These are phyloP conservation scores for Ganoderma sinense DNA, from an alignment of 1,284 basidiomycete genomes.

Conservation along the genomic window DNA sequence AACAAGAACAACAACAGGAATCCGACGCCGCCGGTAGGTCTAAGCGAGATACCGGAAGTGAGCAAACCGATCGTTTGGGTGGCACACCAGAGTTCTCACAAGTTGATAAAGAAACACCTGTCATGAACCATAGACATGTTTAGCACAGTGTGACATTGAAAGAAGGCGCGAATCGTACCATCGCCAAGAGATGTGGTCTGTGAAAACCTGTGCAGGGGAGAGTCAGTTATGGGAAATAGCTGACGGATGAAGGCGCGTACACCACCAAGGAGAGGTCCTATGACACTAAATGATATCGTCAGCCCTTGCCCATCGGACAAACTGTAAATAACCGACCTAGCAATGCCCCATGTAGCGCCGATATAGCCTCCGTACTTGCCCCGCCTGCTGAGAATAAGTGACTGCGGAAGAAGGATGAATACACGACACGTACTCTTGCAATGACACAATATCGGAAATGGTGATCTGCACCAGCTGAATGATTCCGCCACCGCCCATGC, in stretches of 20 bases:
- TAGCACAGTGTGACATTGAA: background rate
- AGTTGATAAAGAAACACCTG: constrained; percentile 80
- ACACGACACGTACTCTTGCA: constrained; percentile 68
- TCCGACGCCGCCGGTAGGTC: constrained; percentile 82
- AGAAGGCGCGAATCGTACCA: constrained; percentile 53
- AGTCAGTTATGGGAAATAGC: constrained; percentile 10
- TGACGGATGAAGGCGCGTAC: constrained; percentile 47
- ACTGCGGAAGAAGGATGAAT: background rate
- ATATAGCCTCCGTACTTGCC: constrained; percentile 78
- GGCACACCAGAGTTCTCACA: constrained; percentile 49
- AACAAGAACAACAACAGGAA: constrained; percentile 78
- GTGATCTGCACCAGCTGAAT: constrained; percentile 74
- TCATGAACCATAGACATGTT: background rate
- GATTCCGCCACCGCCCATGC: constrained; percentile 84
- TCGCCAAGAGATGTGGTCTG: constrained; percentile 78
- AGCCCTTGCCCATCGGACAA: constrained; percentile 10
- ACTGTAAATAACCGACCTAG: constrained; percentile 48
- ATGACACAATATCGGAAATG: constrained; percentile 81
- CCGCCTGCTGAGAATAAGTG: constrained; percentile 52
- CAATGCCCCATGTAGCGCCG: constrained; percentile 85
- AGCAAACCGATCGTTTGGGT: background rate
- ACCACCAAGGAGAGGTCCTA: constrained; percentile 80
- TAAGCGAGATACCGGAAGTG: constrained; percentile 34
- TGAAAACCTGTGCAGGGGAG: constrained; percentile 54
- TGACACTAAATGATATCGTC: constrained; percentile 53